Base-by-base conservation (phyloP, 164 flowering plant genomes). In the Vitis amurensis region DNA sequence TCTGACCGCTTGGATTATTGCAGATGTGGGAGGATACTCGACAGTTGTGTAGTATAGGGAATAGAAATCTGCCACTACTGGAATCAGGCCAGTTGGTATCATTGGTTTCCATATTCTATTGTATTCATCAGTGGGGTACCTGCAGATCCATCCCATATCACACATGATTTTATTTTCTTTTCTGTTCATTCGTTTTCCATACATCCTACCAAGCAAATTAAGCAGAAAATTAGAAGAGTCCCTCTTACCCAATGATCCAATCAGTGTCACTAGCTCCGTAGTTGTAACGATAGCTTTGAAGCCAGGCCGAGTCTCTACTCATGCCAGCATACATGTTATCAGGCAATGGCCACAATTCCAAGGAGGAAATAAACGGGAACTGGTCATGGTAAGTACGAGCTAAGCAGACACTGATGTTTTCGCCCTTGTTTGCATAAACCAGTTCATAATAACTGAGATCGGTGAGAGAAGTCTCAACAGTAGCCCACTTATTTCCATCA, bases 401-500 rank as follows among this genome's bases (percentile, higher is more conserved):
- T 23, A 63, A 47, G 17, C 69, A 72, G 8, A 72, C 70, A 56
- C 73, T 69, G 7, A 61, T 49, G 30, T 47, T 53, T 0, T 44
- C 23, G 12, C 72, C 17, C 55, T 37, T 49, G 66, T 63, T 49
- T 9, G 50, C 37, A 44, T 66, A 50, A 16, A 72, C 49, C 66
- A 65, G 51, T 57, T 76, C 76, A 1, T 58, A 8, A 17, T 23
- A 58, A 59, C 17, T 48, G 47, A 73, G 53, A 3, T 30, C 49
- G 8, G 16, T 31, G 2, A n/a, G 7, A 1, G 44, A 13, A 51
- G 70, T 68, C 23, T 27, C 61, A 2, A 76, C 70, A 2, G 63
- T 59, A 11, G 70, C 62, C 79, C 79, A 76, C 11, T 15, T 52
- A 29, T 68, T 64, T 4, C 76, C 79, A n/a, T 76, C 67, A 29